Conservation (phyloP, 1,284 basidiomycete species). For the Leccinum insolens region DNA sequence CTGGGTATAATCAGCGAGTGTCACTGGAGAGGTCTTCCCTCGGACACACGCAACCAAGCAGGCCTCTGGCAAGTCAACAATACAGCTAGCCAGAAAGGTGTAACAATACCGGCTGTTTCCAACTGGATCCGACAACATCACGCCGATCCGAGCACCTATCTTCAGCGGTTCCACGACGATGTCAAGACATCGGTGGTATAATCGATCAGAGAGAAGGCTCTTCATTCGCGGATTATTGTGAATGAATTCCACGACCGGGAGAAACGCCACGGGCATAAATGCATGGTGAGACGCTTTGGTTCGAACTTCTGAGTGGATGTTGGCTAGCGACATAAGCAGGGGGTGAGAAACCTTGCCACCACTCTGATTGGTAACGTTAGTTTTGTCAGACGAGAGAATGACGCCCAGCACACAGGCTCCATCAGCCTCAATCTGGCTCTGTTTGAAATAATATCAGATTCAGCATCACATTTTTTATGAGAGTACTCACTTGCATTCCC, state of each 20-base stretch:
- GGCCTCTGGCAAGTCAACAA: neutral
- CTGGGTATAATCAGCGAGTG: neutral
- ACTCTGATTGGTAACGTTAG: slow-evolving; percentile 34
- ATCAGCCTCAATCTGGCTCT: neutral
- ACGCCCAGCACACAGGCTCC: slow-evolving; percentile 11
- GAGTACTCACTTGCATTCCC: slow-evolving; percentile 6
- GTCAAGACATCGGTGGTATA: neutral
- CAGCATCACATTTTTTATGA: neutral
- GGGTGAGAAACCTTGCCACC: slow-evolving; percentile 21
- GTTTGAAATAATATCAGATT: neutral
- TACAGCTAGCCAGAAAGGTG: neutral
- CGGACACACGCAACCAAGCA: neutral
- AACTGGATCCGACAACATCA: neutral
- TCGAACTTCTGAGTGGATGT: slow-evolving; percentile 32
- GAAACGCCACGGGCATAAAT: slow-evolving; percentile 32
- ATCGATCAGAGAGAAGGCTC: neutral
- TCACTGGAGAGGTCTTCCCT: neutral
- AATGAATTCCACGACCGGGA: slow-evolving; percentile 35
- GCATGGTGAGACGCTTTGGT: slow-evolving; percentile 31
- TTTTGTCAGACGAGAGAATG: slow-evolving; percentile 38
- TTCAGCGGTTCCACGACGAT: neutral
- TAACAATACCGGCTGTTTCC: neutral
- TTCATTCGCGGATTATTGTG: slow-evolving; percentile 3
- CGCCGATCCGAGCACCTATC: neutral
- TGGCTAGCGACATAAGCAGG: slow-evolving; percentile 34